Conservation (phyloP, 108 stramenopile species). For the Nitzschia sp. region DNA sequence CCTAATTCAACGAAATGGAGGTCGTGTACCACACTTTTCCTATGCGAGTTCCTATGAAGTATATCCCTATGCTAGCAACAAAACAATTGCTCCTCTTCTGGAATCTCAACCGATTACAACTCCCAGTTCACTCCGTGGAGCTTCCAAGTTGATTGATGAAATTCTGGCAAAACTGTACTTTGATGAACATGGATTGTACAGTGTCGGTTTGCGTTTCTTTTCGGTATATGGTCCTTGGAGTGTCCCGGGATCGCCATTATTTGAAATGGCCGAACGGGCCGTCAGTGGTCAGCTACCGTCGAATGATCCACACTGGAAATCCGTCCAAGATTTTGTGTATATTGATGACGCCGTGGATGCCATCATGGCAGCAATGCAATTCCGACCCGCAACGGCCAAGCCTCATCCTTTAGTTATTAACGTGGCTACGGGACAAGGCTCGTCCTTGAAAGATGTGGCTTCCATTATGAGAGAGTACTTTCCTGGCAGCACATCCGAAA, state of each 20-base stretch:
- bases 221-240: slow-evolving; percentile 89
- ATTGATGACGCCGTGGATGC: slow-evolving; percentile 91
- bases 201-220: slow-evolving; percentile 84
- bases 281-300: slow-evolving; percentile 27
- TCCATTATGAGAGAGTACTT: slow-evolving; percentile 50
- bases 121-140: slow-evolving; percentile 67
- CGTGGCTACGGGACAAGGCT: slow-evolving; percentile 68
- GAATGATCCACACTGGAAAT: slow-evolving; percentile 8
- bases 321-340: slow-evolving; percentile 76
- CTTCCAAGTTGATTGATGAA: slow-evolving; percentile 80
- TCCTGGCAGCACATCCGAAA: slow-evolving; percentile 21
- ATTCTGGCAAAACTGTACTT: slow-evolving; percentile 73
- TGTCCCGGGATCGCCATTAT: slow-evolving; percentile 67
- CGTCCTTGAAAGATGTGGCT: slow-evolving; percentile 47
- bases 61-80: slow-evolving; percentile 23
- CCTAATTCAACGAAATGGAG: slow-evolving; percentile 19
- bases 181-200: slow-evolving; percentile 68
- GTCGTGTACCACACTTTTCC: slow-evolving; percentile 27
- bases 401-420: slow-evolving; percentile 71
- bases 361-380: slow-evolving; percentile 82
- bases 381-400: slow-evolving; percentile 25
- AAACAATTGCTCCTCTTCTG: slow-evolving; percentile 22
- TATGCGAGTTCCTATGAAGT: slow-evolving; percentile 50
- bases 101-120: slow-evolving; percentile 71
- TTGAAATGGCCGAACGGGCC: slow-evolving; percentile 79